Base-by-base conservation (phyloP, 176 grass and related monocot genomes). In the Bothriochloa decipiens region DNA sequence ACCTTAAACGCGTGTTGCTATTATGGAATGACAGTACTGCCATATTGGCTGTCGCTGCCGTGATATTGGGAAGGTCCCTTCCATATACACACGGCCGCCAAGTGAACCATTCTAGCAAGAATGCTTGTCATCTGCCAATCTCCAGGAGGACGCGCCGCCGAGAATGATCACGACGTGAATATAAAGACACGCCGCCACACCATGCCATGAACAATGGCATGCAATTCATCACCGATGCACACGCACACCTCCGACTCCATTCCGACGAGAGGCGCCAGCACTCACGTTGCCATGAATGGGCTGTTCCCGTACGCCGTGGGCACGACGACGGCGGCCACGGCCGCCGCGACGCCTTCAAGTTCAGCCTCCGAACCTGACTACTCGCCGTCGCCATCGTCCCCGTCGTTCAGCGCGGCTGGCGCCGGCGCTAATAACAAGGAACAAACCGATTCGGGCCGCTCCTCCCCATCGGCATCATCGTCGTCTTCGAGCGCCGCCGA, bases 381-480 rank as follows among this genome's bases (percentile, higher is more conserved):
- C 8, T 8, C 50, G 49, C 16, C 52, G 20, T n/a, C 20, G 53
- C 53, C 53, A 22, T 58, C 55, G 22, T 58, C 22, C 22, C 22
- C 22, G 55, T 7, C 22, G 22, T 58, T 58, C 20, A 7, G 55
- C 20, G 55, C 53, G 53, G 16, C 9, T 9, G 41, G 50, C 50
- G 53, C 53, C 18, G 53, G 53, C 18, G 7, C 20, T 22, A 57
- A 57, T 2, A 9, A 58, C 3, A 22, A 41, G 8, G 7, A n/a
- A n/a, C n/a, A 58, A 58, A 11, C 41, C 15, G 57, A 41, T 3
- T 37, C 57, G 11, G 43, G 17, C 0, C 40, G 40, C 40, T 81
- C 70, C 45, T 87, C 70, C 18, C 36, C 70, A 2, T 81, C 61
- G 7, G 25, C 65, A 11, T 12, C 74, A 10, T 62, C 68, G 23